Conservation (phyloP, 495 filamentous ascomycete genomes). For the Margaritispora aquatica region DNA sequence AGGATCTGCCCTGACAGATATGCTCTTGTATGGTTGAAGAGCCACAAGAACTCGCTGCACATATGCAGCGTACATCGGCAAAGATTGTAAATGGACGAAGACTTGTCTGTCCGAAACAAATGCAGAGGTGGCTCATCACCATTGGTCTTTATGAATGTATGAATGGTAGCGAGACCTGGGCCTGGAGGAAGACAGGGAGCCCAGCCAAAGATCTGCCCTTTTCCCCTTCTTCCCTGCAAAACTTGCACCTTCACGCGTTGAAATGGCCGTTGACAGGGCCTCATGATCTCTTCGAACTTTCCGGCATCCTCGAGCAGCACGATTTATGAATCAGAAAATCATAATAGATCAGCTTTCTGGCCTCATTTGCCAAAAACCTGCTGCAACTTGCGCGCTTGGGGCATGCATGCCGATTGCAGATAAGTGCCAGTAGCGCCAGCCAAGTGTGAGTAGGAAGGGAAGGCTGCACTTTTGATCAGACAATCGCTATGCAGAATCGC, state of each 20-base stretch:
- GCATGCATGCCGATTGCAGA: not conserved
- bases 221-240: not conserved
- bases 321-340: not conserved
- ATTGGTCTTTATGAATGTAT: not conserved
- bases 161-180: not conserved
- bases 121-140: too few species aligned
- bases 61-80: too few species aligned
- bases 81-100: not conserved
- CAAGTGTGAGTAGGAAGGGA: not conserved
- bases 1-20: not conserved
- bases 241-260: not conserved
- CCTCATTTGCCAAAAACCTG: not conserved
- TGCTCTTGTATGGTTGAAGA: too few species aligned
- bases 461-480: not conserved
- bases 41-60: too few species aligned
- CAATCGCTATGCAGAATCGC: not conserved
- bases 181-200: slow-evolving; percentile 3
- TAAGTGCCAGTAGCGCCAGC: too few species aligned
- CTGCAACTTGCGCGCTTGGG: not conserved
- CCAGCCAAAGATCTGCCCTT: slow-evolving; percentile 4
- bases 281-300: not conserved
- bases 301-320: not conserved
- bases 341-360: not conserved
- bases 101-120: not conserved
- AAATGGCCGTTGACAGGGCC: not conserved